A percentile compares a stretch with the other conserved stretches of the same genome.
Conservation (phyloP, 2,329 filamentous ascomycete genomes). For the Thielaviopsis populi region DNA sequence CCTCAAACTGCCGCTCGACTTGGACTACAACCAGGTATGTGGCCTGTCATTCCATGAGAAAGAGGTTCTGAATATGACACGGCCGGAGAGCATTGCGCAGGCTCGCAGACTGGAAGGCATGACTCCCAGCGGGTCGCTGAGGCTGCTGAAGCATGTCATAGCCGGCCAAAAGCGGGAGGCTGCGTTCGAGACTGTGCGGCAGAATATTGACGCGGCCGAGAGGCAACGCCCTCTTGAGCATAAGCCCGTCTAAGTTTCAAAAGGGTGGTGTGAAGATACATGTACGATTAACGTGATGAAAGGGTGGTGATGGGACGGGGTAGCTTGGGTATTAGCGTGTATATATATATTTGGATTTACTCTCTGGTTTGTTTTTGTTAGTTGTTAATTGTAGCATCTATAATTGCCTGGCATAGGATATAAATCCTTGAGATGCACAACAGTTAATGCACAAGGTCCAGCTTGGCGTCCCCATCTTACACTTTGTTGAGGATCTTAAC, state of each 20-base stretch:
- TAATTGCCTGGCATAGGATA: constrained; percentile 6
- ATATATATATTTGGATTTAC: background rate
- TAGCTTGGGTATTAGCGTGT: background rate
- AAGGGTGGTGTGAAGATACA: background rate
- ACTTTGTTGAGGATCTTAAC: constrained; percentile 58
- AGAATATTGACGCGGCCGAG: background rate
- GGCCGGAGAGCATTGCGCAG: constrained; percentile 77
- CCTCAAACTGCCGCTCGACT: constrained; percentile 51
- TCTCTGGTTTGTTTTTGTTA: background rate
- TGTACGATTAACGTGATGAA: background rate
- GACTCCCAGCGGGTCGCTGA: constrained; percentile 44
- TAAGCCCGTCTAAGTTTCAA: background rate
- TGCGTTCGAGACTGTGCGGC: constrained; percentile 10
- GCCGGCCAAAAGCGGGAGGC: constrained; percentile 11
- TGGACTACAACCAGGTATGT: constrained; percentile 60
- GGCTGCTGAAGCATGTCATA: constrained; percentile 47
- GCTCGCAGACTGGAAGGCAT: constrained; percentile 74
- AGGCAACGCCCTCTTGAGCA: background rate
- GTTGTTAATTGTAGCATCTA: background rate
- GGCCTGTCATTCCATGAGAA: constrained; percentile 72
- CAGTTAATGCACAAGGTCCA: background rate
- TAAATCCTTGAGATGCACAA: background rate
- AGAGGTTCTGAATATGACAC: constrained; percentile 49
- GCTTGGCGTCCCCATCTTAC: background rate
- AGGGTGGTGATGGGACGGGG: background rate